Evolutionary conservation across 1,284 basidiomycete species (phyloP), one percentile per base, ranked within the genome.

Genomic region (Cutaneotrichosporon curvatum): DNA sequence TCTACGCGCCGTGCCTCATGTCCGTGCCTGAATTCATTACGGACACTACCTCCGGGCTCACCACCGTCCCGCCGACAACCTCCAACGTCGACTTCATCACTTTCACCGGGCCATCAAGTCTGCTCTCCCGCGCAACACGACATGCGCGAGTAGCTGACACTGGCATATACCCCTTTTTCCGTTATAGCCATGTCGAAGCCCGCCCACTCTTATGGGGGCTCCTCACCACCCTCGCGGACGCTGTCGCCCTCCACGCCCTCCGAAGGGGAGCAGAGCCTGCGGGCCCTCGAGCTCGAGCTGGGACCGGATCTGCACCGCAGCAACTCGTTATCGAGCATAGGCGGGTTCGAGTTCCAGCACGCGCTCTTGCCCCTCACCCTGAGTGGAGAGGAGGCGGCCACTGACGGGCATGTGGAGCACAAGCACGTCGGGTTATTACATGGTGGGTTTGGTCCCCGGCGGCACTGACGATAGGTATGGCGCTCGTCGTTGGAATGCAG

Each of bases 401-500:
- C 79, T 35, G 31, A 42, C 22, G 40, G 8, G 64, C 74, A 45
- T 6, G 55, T 58, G n/a, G 68, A 70, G 37, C 82, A 85, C 58
- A 88, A 86, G 69, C 85, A 75, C 55, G 80, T 90, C n/a, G 78
- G 82, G 11, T 66, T 90, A 22, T 61, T 85, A 9, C 85, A 86
- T 62, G 86, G 87, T 85, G 59, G 56, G 79, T 45, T 40, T 1
- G 21, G 2, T 6, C 25, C 1, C 30, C 2, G 15, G 4, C 6
- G 35, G 14, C 11, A 9, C 40, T 47, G 21, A 50, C 20, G n/a
- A 3, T 59, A 86, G 88, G 84, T n/a, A 80, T 92, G 59, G 87
- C 85, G 22, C 74, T 92, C 37, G 79, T 89, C 49, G 80, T 87
- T 18, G 87, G 89, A 5, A 72, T 82, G 51, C 87, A 91, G 80